Conservation (phyloP, 768 basidiomycete genomes). For the Royoungia palumana region DNA sequence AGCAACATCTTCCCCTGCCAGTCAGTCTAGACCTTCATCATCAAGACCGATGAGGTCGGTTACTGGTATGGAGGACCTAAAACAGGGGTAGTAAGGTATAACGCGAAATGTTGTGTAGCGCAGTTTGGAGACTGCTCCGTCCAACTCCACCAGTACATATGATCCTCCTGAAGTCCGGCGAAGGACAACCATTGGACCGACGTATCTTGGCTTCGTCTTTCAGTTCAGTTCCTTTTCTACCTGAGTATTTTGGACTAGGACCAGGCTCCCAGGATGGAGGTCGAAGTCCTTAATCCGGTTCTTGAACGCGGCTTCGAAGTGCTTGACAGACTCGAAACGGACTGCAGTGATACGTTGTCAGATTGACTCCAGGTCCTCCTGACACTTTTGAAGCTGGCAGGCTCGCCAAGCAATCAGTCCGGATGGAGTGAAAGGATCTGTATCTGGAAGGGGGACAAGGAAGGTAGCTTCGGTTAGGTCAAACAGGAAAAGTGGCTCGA, state of each 20-base stretch:
- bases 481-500: neutral
- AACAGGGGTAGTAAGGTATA: conserved; percentile 13
- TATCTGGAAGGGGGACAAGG: neutral
- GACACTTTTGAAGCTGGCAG: neutral
- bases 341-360: accelerated
- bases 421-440: neutral
- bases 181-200: conserved; percentile 28
- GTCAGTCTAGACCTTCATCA: too few species aligned
- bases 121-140: conserved; percentile 15
- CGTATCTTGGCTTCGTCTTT: conserved; percentile 24
- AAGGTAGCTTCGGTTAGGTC: neutral
- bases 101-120: conserved; percentile 20
- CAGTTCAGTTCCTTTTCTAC: conserved; percentile 14
- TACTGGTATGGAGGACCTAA: neutral
- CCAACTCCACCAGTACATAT: conserved; percentile 27
- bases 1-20: neutral
- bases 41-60: too few species aligned
- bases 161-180: conserved; percentile 16
- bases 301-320: neutral
- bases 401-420: neutral
- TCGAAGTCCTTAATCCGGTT: too few species aligned
- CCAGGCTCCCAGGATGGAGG: neutral
- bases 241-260: neutral
- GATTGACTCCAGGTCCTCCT: neutral
- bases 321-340: neutral